Base-by-base conservation (phyloP, 768 basidiomycete species). In the Psilocybe sp. region DNA sequence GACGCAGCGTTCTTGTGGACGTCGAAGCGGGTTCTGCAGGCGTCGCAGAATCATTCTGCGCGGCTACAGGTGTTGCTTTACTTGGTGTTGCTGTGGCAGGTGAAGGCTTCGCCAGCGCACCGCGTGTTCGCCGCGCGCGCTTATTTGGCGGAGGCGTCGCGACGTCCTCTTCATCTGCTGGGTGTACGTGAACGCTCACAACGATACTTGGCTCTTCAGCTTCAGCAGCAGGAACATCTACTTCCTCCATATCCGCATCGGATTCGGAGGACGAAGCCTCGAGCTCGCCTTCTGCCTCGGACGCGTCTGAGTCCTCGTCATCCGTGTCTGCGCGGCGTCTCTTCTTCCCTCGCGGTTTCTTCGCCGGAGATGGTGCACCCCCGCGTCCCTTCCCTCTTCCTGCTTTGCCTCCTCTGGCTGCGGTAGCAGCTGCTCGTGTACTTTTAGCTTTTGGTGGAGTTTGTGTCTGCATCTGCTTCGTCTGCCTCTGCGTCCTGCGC, bases 1-100 rank as follows among this genome's bases (percentile, higher is more conserved):
- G 77, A 20, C 88, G 77, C 54, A 89, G 71, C 19, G 77, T 79
- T 40, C 85, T 75, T 40, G 72, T 73, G 35, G 59, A 43, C 15
- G 47, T 34, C 44, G 60, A 43, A 4, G 49, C 40, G 15, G 57
- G 42, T 15, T 53, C 44, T 43, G 47, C 53, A 53, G 68, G 53
- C 31, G 59, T 51, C 23, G 56, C 39, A 28, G 47, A 40, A 20
- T 47, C 52, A 23, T 53, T 57, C 34, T 35, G 41, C 50, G 47
- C 42, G n/a, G n/a, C n/a, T n/a, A n/a, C n/a, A n/a, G 23, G 23
- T 3, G 23, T 3, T 28, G 23, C 4, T 28, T 3, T 7, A 28
- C 23, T 28, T 28, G 23, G 3, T 28, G 7, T 28, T 28, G 23
- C 23, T 7, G 23, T 43, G 31, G 3, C 36, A 9, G 16, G 38